A percentile compares a stretch with the other conserved stretches of the same genome.
Evolutionary conservation across 306 rosid genomes (phyloP).

Genomic region (Styphnolobium japonicum): DNA sequence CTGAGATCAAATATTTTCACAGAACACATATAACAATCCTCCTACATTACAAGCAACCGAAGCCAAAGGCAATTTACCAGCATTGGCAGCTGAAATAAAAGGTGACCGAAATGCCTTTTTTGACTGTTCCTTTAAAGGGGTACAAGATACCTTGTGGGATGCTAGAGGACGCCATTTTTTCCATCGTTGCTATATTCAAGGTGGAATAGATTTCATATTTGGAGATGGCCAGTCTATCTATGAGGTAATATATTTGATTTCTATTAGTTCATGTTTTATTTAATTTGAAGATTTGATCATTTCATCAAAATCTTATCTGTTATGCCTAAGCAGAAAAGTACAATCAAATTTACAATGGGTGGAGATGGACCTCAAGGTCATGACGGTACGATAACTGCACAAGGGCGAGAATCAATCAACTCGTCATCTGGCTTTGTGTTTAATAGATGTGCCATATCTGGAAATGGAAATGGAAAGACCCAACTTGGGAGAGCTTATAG

Average conservation of each 20-base stretch:
- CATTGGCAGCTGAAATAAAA: conserved; percentile 20
- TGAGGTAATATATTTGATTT: conserved; percentile 23
- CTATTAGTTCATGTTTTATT: background rate
- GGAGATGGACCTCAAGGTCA: background rate
- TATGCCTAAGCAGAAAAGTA: background rate
- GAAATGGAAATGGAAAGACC: background rate
- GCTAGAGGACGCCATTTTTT: conserved; percentile 33
- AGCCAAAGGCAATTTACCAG: background rate
- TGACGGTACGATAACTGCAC: conserved; percentile 33
- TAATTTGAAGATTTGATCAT: background rate
- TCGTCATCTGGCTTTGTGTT: conserved; percentile 39
- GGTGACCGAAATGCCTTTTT: conserved; percentile 37
- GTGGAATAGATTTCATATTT: conserved; percentile 38
- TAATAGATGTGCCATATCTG: background rate
- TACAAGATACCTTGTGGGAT: conserved; percentile 48
- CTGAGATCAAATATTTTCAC: background rate
- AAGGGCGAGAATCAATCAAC: background rate
- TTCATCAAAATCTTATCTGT: background rate
- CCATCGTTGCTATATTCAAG: conserved; percentile 30
- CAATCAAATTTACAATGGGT: background rate
- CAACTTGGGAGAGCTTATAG: conserved; percentile 44
- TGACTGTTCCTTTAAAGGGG: conserved; percentile 19
- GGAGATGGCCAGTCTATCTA: conserved; percentile 41
- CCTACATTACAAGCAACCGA: no score
- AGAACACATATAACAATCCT: conserved; percentile 26